Conservation (phyloP, 1,284 basidiomycete species). For the Coniferiporia weirii region DNA sequence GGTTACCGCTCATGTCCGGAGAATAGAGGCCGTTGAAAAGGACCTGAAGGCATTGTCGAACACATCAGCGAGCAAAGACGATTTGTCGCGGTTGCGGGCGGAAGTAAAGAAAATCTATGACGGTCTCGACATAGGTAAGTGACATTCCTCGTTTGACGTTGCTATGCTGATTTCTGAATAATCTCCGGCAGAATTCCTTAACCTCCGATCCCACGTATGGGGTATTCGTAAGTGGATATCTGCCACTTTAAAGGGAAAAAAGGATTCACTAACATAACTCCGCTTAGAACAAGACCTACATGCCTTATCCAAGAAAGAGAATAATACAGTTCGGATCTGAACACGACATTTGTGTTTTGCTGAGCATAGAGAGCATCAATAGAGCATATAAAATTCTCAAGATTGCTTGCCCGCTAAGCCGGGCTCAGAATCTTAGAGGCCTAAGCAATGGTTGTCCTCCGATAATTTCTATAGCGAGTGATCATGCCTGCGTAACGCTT, state of each 20-base stretch:
- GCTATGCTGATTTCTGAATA: not conserved
- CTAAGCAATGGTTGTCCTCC: not conserved
- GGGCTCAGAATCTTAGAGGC: not conserved
- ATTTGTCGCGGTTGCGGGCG: constrained; percentile 64
- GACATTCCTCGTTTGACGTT: constrained; percentile 3
- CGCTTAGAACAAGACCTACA: constrained; percentile 76
- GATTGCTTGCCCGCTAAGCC: not conserved
- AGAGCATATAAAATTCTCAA: not conserved
- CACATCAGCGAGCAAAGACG: constrained; percentile 68
- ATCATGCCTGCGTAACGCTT: not conserved
- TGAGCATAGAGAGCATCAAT: not conserved
- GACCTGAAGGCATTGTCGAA: constrained; percentile 75
- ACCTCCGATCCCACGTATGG: constrained; percentile 74
- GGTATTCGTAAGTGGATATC: constrained; percentile 64
- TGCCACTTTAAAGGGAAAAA: not conserved
- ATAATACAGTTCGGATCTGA: constrained; percentile 49
- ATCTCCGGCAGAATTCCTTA: constrained; percentile 57
- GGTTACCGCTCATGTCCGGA: constrained; percentile 80
- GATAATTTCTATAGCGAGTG: not conserved
- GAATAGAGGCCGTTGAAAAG: constrained; percentile 86
- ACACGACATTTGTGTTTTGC: not conserved
- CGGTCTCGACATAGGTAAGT: constrained; percentile 68
- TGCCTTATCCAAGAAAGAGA: constrained; percentile 61
- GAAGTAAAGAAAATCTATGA: constrained; percentile 87
- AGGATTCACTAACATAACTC: constrained; percentile 16